Evolutionary conservation across 371 early-diverging fungal species (phyloP), one percentile per base, ranked within the genome.

Genomic region (Lichtheimia ornata): DNA sequence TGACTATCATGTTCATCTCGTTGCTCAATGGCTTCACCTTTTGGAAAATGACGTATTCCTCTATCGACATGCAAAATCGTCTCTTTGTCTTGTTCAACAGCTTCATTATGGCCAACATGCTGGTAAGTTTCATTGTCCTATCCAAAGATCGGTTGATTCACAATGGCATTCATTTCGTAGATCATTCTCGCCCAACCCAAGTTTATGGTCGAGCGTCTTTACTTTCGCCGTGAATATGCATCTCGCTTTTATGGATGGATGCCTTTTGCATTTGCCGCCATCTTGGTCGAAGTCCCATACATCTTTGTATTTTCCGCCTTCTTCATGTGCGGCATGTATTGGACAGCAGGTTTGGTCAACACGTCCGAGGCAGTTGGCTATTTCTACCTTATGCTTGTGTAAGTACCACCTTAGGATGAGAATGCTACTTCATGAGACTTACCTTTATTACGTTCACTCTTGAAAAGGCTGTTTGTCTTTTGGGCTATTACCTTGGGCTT

Each of bases 401-500:
- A 11, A 35, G 35, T 35, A 35, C 5, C 35, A 1, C 4, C 1
- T 5, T 35, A 11, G 0, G 0, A 35, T 11, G 11, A 35, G 5
- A 2, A 35, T 9, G 11, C 11, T 11, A 28, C 5, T 35, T 0
- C 35, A 35, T 35, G 5, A 35, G 6, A 35, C 11, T 35, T 11
- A 35, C 9, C 28, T n/a, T n/a, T n/a, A n/a, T n/a, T n/a, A n/a
- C n/a, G n/a, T n/a, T n/a, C n/a, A 27, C 5, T 3, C 7, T 30
- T 7, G 7, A 35, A 35, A 6, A 35, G 35, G 57, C 47, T 84
- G 45, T 83, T 86, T 63, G 76, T 81, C n/a, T 63, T 84, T 57
- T 88, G 84, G 71, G 74, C 85, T 20, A 65, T 85, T 53, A 83
- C 87, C n/a, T 80, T 89, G 44, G 88, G 90, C 50, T 84, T 80